Percentiles rank a stretch among this genome's conserved stretches.
Evolutionary conservation across 1,284 basidiomycete species (phyloP).

Genomic region (Papiliotrema laurentii): DNA sequence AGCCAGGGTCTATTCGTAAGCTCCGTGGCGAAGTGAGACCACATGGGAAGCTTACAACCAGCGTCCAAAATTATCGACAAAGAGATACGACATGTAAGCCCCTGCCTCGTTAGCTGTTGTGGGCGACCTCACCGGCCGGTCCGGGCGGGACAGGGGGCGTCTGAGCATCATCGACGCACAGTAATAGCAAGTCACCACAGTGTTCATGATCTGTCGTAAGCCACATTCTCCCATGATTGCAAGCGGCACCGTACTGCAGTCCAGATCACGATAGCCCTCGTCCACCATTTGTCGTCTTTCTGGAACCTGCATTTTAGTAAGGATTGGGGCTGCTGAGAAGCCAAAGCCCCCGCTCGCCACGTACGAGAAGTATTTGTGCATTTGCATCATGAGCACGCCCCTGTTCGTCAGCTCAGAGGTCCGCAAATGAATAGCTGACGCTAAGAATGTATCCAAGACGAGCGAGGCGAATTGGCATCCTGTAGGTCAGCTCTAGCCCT

Average conservation of each 20-base stretch:
- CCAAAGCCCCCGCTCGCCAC: too few relatives aligned
- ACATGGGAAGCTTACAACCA: constrained; percentile 16
- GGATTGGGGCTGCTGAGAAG: neutral
- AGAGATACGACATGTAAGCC: constrained; percentile 23
- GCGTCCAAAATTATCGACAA: constrained; percentile 21
- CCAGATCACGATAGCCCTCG: constrained; percentile 16
- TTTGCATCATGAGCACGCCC: constrained; percentile 19
- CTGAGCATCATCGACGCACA: constrained; percentile 8
- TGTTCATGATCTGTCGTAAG: constrained; percentile 10
- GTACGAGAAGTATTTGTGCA: constrained; percentile 16
- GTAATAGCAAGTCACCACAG: constrained; percentile 19
- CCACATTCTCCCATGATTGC: neutral
- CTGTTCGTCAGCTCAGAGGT: constrained; percentile 5
- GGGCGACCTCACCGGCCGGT: neutral
- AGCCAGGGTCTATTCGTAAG: constrained; percentile 16
- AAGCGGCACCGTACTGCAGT: neutral
- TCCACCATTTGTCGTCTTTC: constrained; percentile 21
- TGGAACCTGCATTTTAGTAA: constrained; percentile 12
- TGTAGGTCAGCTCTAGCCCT: neutral
- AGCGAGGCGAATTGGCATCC: constrained; percentile 20
- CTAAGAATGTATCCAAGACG: constrained; percentile 20
- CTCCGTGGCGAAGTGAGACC: neutral
- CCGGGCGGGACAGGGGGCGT: neutral
- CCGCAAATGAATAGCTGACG: constrained; percentile 5
- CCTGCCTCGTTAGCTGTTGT: constrained; percentile 6